Conservation (phyloP, 352 stramenopile genomes). For the Phytophthora boehmeriae region DNA sequence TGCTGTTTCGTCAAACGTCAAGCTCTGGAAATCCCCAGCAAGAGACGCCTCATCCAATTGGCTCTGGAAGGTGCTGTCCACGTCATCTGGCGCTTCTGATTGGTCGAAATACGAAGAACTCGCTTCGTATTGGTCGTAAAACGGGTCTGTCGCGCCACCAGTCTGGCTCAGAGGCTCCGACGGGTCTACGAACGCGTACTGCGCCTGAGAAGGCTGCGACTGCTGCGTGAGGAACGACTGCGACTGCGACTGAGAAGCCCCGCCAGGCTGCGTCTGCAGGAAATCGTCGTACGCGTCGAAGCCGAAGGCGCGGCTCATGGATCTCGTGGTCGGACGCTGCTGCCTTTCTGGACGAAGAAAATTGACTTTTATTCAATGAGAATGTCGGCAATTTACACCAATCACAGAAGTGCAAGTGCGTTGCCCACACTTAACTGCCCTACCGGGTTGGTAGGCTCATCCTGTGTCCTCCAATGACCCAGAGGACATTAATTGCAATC, state of each 20-base stretch:
- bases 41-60: slow-evolving; percentile 48
- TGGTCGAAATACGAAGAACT: slow-evolving; percentile 38
- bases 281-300: slow-evolving; percentile 63
- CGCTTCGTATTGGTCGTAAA: slow-evolving; percentile 72
- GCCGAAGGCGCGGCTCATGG: slow-evolving; percentile 50
- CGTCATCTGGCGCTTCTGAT: slow-evolving; percentile 21
- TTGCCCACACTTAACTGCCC: no score
- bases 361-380: background rate
- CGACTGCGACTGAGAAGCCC: slow-evolving; percentile 52
- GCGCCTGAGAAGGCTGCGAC: slow-evolving; percentile 23
- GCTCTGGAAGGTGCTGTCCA: slow-evolving; percentile 40
- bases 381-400: background rate
- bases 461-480: no score
- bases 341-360: background rate
- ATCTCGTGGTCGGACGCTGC: background rate
- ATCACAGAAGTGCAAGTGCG: no score
- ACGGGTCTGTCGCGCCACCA: slow-evolving; percentile 42
- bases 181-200: slow-evolving; percentile 79
- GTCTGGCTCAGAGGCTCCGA: slow-evolving; percentile 33
- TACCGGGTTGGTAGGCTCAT: no score
- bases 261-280: slow-evolving; percentile 59
- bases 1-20: slow-evolving; percentile 75
- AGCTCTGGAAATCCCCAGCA: slow-evolving; percentile 55
- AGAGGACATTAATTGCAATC: no score
- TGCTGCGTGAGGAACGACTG: slow-evolving; percentile 28